phyloP scores from a whole-genome alignment of 345 rosid genomes.

The Ceriops tagal region DNA sequence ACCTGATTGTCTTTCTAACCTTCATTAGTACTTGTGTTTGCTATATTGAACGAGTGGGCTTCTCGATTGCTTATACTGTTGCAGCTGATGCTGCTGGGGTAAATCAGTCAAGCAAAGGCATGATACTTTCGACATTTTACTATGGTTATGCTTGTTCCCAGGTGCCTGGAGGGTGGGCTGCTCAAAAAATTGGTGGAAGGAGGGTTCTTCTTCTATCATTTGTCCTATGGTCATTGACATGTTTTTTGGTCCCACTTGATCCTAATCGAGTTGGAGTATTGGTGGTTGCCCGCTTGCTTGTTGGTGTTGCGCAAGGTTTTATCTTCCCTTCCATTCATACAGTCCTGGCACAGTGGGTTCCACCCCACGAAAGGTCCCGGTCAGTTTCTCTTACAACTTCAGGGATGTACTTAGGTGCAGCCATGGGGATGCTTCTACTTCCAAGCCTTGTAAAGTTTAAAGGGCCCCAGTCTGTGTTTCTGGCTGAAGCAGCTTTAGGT shows the following conservation, averaged over 20 bases:
- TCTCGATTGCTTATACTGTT: slow-evolving; percentile 86
- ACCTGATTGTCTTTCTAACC: slow-evolving; percentile 75
- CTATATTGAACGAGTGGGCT: slow-evolving; percentile 94
- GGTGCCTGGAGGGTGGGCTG: slow-evolving; percentile 98
- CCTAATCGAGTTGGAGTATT: slow-evolving; percentile 58
- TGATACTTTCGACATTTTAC: slow-evolving; percentile 79
- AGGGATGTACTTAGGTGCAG: slow-evolving; percentile 97
- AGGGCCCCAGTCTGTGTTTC: slow-evolving; percentile 88
- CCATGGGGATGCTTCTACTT: slow-evolving; percentile 91
- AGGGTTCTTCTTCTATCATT: slow-evolving; percentile 85
- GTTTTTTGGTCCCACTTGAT: slow-evolving; percentile 78
- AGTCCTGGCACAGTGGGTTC: slow-evolving; percentile 97
- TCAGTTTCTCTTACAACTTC: slow-evolving; percentile 93
- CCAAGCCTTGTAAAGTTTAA: slow-evolving; percentile 77
- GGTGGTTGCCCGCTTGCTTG: slow-evolving; percentile 84
- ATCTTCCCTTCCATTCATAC: slow-evolving; percentile 96
- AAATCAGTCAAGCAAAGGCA: slow-evolving; percentile 87
- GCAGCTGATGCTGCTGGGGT: slow-evolving; percentile 92
- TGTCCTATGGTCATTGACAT: slow-evolving; percentile 84
- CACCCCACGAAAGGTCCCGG: slow-evolving; percentile 97
- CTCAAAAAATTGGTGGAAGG: slow-evolving; percentile 87
- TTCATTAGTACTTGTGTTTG: slow-evolving; percentile 83
- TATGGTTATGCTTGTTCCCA: slow-evolving; percentile 94
- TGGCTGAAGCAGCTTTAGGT: slow-evolving; percentile 86
- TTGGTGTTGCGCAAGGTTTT: slow-evolving; percentile 97